Conservation (phyloP, 1,139 yeast genomes). For the Kurtzmaniella quercitrusa region DNA sequence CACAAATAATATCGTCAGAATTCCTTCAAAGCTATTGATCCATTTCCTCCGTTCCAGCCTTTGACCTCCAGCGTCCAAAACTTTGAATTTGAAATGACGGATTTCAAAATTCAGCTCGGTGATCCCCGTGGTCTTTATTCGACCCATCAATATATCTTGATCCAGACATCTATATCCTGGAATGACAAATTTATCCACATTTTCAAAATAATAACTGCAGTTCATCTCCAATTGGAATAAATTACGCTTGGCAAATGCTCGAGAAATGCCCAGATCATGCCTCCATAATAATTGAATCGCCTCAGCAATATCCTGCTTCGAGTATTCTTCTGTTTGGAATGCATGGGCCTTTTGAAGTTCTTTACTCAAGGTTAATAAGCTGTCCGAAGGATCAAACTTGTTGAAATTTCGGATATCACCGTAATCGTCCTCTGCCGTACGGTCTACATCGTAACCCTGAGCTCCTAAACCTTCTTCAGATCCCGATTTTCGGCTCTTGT, state of each 20-base stretch:
- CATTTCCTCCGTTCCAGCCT: conserved; percentile 90
- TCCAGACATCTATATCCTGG: conserved; percentile 69
- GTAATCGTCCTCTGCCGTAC: conserved; percentile 8
- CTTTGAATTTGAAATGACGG: conserved; percentile 62
- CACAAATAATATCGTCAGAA: conserved; percentile 87
- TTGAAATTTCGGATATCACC: conserved; percentile 7
- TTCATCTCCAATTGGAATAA: conserved; percentile 82
- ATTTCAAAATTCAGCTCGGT: conserved; percentile 81
- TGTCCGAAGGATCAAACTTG: conserved; percentile 2
- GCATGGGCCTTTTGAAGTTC: conserved; percentile 5
- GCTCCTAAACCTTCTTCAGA: neutral
- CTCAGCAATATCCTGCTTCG: conserved; percentile 43
- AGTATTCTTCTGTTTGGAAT: conserved; percentile 22
- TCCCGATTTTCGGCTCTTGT: conserved; percentile 41
- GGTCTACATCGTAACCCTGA: conserved; percentile 10
- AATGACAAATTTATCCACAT: conserved; percentile 58
- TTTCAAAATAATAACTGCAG: conserved; percentile 72
- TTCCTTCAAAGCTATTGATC: conserved; percentile 94
- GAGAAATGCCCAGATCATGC: conserved; percentile 60
- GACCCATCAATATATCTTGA: conserved; percentile 79
- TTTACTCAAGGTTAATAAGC: neutral
- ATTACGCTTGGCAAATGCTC: conserved; percentile 60
- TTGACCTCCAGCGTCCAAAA: conserved; percentile 97
- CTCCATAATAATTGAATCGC: conserved; percentile 69
- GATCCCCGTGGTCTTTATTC: conserved; percentile 94